Base-by-base conservation (phyloP, 2,329 filamentous ascomycete genomes). In the Hypoxylon sp. region DNA sequence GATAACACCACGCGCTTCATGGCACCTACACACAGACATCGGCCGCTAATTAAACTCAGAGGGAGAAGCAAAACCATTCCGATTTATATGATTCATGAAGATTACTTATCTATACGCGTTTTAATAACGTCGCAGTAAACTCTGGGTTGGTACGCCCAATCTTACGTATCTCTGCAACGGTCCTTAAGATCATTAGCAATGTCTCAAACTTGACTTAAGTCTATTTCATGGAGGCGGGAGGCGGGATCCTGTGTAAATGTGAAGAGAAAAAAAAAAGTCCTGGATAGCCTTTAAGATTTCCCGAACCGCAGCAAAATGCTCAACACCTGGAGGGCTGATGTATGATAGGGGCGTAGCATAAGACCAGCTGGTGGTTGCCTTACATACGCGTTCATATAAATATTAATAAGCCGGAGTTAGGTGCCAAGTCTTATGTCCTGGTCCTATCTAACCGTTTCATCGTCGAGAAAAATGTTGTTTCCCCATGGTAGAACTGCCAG, bases 391-490 rank as follows among this genome's bases (percentile, higher is more conserved):
- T 63, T 60, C 59, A 63, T 63, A 59, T 31, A 37, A 54, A 58
- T 55, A 66, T 60, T 59, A 63, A 57, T 53, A 52, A 65, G 44
- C 67, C 60, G 59, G 67, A 63, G 67, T 64, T 67, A 64, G 54
- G 31, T 48, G 39, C 39, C 47, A 31, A 17, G 9, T 29, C 46
- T 24, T 53, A 26, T 42, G 51, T 53, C 39, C 48, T n/a, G 48
- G 5, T 57, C 26, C 24, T 37, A 55, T 17, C 13, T 37, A 13
- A 19, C 13, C 24, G 35, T 63, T 57, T 47, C 33, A 48, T 46
- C 13, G 29, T 47, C 19, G 50, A 59, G 9, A 46, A 53, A 59
- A 13, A 39, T n/a, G 13, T 37, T 24, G 47, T 59, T 67, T 67
- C 42, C 37, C 29, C 19, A n/a, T 42, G 35, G 13, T 35, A 57